Conservation (phyloP, 441 rosid species). For the Pelargonium myrrhifolium region DNA sequence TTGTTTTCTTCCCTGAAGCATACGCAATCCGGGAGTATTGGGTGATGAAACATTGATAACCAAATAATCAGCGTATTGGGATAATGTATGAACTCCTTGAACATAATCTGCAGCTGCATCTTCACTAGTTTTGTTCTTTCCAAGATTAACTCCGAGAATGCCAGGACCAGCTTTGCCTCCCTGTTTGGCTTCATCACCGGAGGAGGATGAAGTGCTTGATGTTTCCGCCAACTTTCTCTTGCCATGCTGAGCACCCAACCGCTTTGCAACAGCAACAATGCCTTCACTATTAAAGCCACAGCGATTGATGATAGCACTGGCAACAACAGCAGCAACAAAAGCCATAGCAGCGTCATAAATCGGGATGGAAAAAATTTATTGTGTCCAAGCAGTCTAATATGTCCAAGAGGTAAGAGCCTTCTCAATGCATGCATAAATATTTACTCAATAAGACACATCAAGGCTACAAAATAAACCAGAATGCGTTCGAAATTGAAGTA, state of each 20-base stretch:
- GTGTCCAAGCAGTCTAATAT: too few species aligned
- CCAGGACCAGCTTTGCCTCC: slow-evolving; percentile 99
- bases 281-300: slow-evolving; percentile 98
- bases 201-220: slow-evolving; percentile 48
- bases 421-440: background rate
- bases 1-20: slow-evolving; percentile 93
- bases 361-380: too few species aligned
- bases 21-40: slow-evolving; percentile 85
- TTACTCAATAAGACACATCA: background rate
- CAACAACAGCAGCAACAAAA: slow-evolving; percentile 12
- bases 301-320: slow-evolving; percentile 86
- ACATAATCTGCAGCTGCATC: slow-evolving; percentile 93
- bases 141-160: slow-evolving; percentile 94
- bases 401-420: background rate
- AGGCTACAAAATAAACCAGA: background rate
- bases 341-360: too few species aligned
- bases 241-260: slow-evolving; percentile 96
- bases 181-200: slow-evolving; percentile 50
- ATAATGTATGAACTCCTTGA: slow-evolving; percentile 92
- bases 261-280: slow-evolving; percentile 85
- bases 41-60: slow-evolving; percentile 97
- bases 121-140: slow-evolving; percentile 92
- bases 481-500: background rate
- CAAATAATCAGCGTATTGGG: slow-evolving; percentile 97
- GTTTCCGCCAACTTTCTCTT: slow-evolving; percentile 86